These are phyloP conservation scores for Kodamaea hsintzibuensis DNA, from an alignment of 805 yeast species.

Conservation along the genomic window DNA sequence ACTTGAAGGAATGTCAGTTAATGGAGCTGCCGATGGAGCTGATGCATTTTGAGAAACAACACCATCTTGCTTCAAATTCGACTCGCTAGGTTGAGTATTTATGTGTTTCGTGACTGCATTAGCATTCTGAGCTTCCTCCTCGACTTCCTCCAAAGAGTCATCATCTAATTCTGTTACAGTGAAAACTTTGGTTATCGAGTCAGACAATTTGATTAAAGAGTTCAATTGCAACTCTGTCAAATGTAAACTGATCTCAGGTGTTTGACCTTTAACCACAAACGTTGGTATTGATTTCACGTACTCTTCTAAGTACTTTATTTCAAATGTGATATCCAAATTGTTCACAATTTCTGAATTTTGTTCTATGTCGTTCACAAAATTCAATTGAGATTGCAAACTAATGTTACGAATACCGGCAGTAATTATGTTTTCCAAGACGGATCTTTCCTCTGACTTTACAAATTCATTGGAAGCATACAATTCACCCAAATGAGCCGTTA, in stretches of 20 bases:
- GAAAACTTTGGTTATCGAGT: slow-evolving; percentile 57
- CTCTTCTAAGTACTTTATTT: slow-evolving; percentile 55
- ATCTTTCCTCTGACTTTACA: slow-evolving; percentile 21
- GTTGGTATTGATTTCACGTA: slow-evolving; percentile 43
- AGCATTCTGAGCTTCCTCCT: slow-evolving; percentile 64
- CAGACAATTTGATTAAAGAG: slow-evolving; percentile 55
- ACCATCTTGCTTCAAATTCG: neutral
- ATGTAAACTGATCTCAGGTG: slow-evolving; percentile 62
- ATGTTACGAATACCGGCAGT: slow-evolving; percentile 73
- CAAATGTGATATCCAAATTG: slow-evolving; percentile 60
- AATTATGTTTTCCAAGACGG: slow-evolving; percentile 50
- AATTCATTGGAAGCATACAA: slow-evolving; percentile 68
- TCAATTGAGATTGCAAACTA: slow-evolving; percentile 61
- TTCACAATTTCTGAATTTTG: slow-evolving; percentile 68
- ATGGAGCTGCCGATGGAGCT: neutral
- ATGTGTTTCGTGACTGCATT: slow-evolving; percentile 46
- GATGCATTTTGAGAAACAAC: neutral
- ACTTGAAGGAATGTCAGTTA: slow-evolving; percentile 22
- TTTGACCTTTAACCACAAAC: slow-evolving; percentile 52
- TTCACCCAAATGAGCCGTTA: slow-evolving; percentile 82
- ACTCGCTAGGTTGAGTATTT: slow-evolving; percentile 4
- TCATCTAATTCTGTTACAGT: slow-evolving; percentile 36
- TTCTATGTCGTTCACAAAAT: slow-evolving; percentile 40
- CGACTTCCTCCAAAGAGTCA: slow-evolving; percentile 51
- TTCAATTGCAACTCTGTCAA: slow-evolving; percentile 74